These are phyloP conservation scores for Fusarium austroafricanum DNA, from an alignment of 2,329 filamentous ascomycete species.

Conservation along the genomic window DNA sequence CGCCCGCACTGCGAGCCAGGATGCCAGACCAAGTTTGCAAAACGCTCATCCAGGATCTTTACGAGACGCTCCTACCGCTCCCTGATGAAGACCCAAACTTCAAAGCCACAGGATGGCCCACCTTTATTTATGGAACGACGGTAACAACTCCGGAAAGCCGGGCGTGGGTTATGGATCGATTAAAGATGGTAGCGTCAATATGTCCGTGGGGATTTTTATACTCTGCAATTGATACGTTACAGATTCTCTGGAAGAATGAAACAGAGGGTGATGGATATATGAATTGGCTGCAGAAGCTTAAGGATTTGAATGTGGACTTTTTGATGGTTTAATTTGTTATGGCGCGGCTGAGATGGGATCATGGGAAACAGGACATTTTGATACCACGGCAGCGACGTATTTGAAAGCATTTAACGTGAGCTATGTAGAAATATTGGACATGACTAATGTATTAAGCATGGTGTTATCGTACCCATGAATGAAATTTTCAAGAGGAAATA, in stretches of 20 bases:
- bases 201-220: slow-evolving; percentile 62
- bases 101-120: slow-evolving; percentile 67
- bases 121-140: slow-evolving; percentile 66
- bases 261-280: slow-evolving; percentile 41
- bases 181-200: slow-evolving; percentile 53
- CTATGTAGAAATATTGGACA: slow-evolving; percentile 4
- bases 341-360: slow-evolving; percentile 28
- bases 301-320: slow-evolving; percentile 56
- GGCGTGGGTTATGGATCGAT: slow-evolving; percentile 61
- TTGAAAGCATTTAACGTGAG: slow-evolving; percentile 2
- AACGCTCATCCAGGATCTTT: slow-evolving; percentile 57
- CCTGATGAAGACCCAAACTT: slow-evolving; percentile 62
- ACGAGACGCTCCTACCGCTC: slow-evolving; percentile 61
- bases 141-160: slow-evolving; percentile 55
- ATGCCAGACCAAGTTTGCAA: slow-evolving; percentile 38
- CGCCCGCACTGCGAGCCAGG: slow-evolving; percentile 44
- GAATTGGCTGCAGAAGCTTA: slow-evolving; percentile 58
- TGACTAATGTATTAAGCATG: neutral
- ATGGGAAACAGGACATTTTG: slow-evolving; percentile 35
- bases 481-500: neutral
- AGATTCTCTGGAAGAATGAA: slow-evolving; percentile 56
- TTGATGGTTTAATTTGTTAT: slow-evolving; percentile 28
- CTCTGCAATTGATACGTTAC: slow-evolving; percentile 58
- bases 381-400: slow-evolving; percentile 29
- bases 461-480: neutral